Evolutionary conservation across 169 alveolate species (phyloP).

Genomic region (Eimeria maxima): DNA sequence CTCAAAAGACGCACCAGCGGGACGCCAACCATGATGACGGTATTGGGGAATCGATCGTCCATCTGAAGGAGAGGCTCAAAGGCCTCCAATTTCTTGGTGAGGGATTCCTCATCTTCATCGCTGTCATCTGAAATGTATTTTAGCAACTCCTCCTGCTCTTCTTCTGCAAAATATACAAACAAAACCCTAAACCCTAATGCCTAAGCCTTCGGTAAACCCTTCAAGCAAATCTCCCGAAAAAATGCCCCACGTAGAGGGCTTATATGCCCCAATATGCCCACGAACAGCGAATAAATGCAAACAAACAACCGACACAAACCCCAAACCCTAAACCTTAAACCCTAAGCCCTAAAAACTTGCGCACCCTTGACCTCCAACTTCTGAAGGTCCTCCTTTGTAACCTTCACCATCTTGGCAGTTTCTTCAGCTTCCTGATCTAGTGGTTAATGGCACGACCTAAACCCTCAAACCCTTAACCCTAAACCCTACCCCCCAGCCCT

Average conservation of each 20-base stretch:
- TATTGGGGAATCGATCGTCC: constrained; percentile 81
- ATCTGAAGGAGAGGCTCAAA: constrained; percentile 80
- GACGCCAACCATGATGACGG: constrained; percentile 79
- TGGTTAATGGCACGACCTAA: neutral
- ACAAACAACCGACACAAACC: neutral
- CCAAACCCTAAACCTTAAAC: constrained; percentile 50
- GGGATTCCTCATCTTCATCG: constrained; percentile 84
- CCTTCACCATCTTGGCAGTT: constrained; percentile 66
- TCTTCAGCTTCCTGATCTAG: neutral
- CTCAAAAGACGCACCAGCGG: constrained; percentile 34
- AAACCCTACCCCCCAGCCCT: constrained; percentile 25
- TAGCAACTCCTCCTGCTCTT: constrained; percentile 80
- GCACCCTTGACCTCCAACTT: constrained; percentile 54
- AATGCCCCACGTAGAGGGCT: too few relatives aligned
- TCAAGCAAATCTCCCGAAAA: too few relatives aligned
- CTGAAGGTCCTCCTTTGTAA: constrained; percentile 77
- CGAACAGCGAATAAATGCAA: too few relatives aligned
- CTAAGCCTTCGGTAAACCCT: neutral
- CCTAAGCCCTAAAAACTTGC: neutral
- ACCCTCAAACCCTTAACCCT: constrained; percentile 49
- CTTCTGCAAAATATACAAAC: constrained; percentile 25
- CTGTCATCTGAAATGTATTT: constrained; percentile 82
- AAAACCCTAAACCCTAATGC: constrained; percentile 28
- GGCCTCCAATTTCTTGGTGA: constrained; percentile 39
- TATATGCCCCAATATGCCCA: too few relatives aligned